phyloP scores from a whole-genome alignment of 129 eudicot species.

The Pittosporum tobira region DNA sequence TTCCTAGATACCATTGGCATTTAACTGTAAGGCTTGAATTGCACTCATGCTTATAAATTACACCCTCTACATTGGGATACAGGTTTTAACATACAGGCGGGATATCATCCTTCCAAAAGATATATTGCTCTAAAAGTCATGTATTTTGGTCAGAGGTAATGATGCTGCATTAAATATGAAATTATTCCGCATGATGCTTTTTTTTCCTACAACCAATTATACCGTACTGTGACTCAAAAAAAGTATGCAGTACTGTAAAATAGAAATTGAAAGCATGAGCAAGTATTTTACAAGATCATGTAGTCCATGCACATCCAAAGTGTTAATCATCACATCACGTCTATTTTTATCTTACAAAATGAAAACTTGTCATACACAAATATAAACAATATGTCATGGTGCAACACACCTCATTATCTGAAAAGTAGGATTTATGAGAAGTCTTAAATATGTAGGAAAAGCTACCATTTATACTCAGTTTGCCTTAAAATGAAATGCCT shows the following conservation, averaged over 20 bases:
- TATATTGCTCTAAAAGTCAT: constrained; percentile 70
- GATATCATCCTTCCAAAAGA: constrained; percentile 51
- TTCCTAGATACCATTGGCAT: neutral
- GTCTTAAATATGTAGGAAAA: too few relatives aligned
- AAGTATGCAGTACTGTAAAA: too few relatives aligned
- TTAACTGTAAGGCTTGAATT: neutral
- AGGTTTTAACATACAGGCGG: constrained; percentile 29
- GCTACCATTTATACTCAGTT: too few relatives aligned
- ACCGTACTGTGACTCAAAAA: neutral
- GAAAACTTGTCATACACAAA: neutral
- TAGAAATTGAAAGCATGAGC: neutral
- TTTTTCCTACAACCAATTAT: neutral
- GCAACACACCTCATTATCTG: too few relatives aligned
- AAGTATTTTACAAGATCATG: neutral
- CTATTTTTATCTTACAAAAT: neutral
- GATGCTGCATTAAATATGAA: neutral
- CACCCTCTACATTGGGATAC: constrained; percentile 16
- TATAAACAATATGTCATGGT: neutral
- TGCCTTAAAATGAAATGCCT: too few relatives aligned
- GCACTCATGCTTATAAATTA: neutral
- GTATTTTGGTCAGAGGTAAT: constrained; percentile 92
- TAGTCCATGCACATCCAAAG: neutral
- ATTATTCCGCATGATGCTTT: neutral
- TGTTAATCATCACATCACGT: neutral
- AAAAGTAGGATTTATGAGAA: too few relatives aligned